A percentile compares a stretch with the other conserved stretches of the same genome.
These are phyloP conservation scores for Coniochaeta sp. DNA, from an alignment of 2,329 filamentous ascomycete species.

Conservation along the genomic window DNA sequence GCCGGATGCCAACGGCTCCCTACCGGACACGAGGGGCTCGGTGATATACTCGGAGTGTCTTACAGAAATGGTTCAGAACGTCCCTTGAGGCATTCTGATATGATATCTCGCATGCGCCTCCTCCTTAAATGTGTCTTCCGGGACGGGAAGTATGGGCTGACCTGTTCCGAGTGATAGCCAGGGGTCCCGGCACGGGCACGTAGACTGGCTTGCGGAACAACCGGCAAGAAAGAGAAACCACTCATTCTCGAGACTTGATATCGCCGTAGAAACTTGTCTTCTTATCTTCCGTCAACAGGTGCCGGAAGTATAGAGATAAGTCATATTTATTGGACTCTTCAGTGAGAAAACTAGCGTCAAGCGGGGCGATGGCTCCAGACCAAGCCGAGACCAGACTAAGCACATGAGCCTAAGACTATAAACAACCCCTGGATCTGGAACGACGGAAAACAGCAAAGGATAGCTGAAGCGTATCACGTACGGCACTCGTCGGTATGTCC, in stretches of 20 bases:
- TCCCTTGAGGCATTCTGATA: background rate
- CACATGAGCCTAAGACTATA: background rate
- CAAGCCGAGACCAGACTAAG: background rate
- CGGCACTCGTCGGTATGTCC: background rate
- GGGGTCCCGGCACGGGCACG: background rate
- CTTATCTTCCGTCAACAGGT: background rate
- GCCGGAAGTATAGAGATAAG: background rate
- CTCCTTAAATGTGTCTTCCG: background rate
- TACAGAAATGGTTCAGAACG: background rate
- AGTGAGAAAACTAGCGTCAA: background rate
- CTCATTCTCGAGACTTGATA: background rate
- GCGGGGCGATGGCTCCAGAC: background rate
- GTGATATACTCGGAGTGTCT: background rate
- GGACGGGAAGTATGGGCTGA: background rate
- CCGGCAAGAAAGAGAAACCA: background rate
- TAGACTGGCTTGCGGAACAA: background rate
- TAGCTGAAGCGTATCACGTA: background rate
- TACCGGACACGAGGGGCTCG: background rate
- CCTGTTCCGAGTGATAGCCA: background rate
- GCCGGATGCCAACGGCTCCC: background rate
- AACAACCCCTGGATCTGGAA: background rate
- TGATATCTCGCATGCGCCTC: background rate
- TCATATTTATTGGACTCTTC: background rate
- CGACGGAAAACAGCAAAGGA: background rate
- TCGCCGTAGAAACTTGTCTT: background rate